phyloP scores from a whole-genome alignment of 345 rosid genomes.

The Gynandropsis gynandra region DNA sequence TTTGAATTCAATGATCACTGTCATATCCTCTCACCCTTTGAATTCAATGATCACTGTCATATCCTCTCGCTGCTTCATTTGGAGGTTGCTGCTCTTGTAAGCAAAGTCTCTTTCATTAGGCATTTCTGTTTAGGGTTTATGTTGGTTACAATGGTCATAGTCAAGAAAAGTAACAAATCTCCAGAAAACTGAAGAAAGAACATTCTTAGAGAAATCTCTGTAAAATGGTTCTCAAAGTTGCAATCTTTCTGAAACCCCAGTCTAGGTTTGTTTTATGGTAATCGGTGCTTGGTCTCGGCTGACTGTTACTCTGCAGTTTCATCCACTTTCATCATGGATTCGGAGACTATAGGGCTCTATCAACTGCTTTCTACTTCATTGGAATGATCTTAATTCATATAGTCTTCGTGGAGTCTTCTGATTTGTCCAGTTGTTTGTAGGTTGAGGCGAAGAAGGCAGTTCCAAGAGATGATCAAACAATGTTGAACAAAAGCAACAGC shows the following conservation, averaged over 20 bases:
- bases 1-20: slow-evolving; percentile 1
- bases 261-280: too few species aligned
- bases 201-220: not conserved
- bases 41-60: not conserved
- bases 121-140: slow-evolving; percentile 17
- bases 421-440: slow-evolving; percentile 36
- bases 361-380: slow-evolving; percentile 5
- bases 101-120: slow-evolving; percentile 20
- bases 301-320: too few species aligned
- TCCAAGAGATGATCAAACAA: slow-evolving; percentile 76
- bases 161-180: slow-evolving; percentile 11
- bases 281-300: too few species aligned
- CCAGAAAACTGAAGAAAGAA: not conserved
- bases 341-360: too few species aligned
- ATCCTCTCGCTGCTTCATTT: slow-evolving; percentile 4
- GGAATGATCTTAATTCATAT: slow-evolving; percentile 1
- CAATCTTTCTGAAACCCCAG: too few species aligned
- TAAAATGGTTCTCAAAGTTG: not conserved
- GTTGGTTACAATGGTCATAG: not conserved
- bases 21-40: slow-evolving; percentile 8
- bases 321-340: too few species aligned
- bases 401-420: slow-evolving; percentile 6
- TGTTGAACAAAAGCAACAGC: slow-evolving; percentile 43
- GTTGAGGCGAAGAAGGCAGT: slow-evolving; percentile 99
- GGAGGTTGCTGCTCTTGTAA: slow-evolving; percentile 22